Conservation (phyloP, 192 early-diverging fungal species). For the Mortierella antarctica region DNA sequence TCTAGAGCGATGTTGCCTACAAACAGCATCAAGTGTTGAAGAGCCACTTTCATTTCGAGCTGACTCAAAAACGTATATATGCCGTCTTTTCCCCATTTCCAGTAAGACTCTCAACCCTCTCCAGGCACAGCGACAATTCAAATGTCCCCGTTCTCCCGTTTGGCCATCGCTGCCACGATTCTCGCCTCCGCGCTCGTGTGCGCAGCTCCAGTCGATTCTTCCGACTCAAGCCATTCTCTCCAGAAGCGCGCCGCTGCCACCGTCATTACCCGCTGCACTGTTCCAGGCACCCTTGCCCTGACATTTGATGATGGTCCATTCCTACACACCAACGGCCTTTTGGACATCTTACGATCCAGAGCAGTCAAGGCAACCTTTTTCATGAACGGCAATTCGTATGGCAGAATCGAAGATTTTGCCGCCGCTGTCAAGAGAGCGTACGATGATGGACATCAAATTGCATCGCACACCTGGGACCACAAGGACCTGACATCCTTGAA, state of each 20-base stretch:
- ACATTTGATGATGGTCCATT: conserved; percentile 35
- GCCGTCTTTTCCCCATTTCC: no score
- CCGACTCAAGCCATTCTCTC: no score
- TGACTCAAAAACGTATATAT: no score
- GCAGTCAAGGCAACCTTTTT: conserved; percentile 47
- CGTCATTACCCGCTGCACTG: conserved; percentile 37
- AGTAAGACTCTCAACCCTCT: no score
- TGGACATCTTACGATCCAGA: conserved; percentile 14
- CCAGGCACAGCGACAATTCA: no score
- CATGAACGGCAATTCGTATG: conserved; percentile 30
- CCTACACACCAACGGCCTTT: conserved; percentile 15
- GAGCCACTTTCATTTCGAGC: no score
- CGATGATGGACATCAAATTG: conserved; percentile 68
- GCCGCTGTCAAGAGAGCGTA: conserved; percentile 50
- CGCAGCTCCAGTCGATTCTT: no score
- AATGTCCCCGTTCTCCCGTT: no score
- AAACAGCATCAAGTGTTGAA: no score
- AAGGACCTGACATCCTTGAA: conserved; percentile 25
- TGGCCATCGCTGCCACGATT: no score
- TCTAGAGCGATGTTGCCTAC: no score
- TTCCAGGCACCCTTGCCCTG: conserved; percentile 53
- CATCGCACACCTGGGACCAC: conserved; percentile 60
- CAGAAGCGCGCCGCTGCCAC: neutral
- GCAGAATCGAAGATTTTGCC: conserved; percentile 22
- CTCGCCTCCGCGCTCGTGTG: no score